phyloP scores from a whole-genome alignment of 2,329 filamentous ascomycete genomes.

The Talaromyces sp. region DNA sequence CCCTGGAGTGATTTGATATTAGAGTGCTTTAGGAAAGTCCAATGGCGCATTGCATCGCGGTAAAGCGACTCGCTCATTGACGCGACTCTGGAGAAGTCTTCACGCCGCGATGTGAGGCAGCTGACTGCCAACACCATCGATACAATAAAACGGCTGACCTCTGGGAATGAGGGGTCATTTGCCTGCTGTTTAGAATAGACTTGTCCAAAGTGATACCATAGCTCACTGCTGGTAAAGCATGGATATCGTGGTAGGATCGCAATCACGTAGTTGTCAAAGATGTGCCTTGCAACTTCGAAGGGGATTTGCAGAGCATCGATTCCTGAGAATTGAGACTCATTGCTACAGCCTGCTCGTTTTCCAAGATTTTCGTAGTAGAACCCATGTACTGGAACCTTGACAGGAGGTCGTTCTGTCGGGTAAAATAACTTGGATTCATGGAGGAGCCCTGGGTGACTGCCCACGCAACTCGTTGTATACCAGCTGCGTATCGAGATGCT shows the following conservation, averaged over 20 bases:
- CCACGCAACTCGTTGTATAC: slow-evolving; percentile 4
- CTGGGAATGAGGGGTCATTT: background rate
- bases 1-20: slow-evolving; percentile 2
- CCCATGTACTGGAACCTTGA: slow-evolving; percentile 4
- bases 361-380: slow-evolving; percentile 1
- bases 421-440: slow-evolving; percentile 5
- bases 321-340: slow-evolving; percentile 2
- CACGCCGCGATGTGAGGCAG: slow-evolving; percentile 4
- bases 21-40: slow-evolving; percentile 1
- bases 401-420: slow-evolving; percentile 2
- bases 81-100: slow-evolving; percentile 2
- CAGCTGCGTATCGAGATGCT: slow-evolving; percentile 4
- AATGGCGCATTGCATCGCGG: slow-evolving; percentile 6
- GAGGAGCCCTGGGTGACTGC: slow-evolving; percentile 1
- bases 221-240: slow-evolving; percentile 4
- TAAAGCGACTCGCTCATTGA: slow-evolving; percentile 6
- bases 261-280: slow-evolving; percentile 4
- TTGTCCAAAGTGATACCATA: slow-evolving; percentile 4
- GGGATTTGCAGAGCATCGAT: slow-evolving; percentile 1
- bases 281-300: slow-evolving; percentile 4
- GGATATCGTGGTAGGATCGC: slow-evolving; percentile 5
- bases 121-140: slow-evolving; percentile 5
- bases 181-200: slow-evolving; percentile 3
- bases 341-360: slow-evolving; percentile 3
- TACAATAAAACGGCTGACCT: slow-evolving; percentile 2